Evolutionary conservation across 2,329 filamentous ascomycete species (phyloP).

Genomic region (Triangularia verruculosa): DNA sequence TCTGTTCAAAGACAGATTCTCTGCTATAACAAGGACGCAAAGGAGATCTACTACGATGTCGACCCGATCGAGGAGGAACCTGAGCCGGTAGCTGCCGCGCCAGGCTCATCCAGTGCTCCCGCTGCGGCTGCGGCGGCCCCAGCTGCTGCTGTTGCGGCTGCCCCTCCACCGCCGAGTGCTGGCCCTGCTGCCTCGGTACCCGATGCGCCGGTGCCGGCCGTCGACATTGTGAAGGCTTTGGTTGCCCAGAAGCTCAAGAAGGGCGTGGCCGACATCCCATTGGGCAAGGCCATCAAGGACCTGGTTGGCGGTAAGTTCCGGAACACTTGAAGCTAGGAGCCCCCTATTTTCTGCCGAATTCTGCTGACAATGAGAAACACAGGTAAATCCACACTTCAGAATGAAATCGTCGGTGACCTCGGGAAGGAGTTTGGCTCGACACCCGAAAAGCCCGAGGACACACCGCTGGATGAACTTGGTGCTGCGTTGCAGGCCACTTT

Average conservation of each 20-base stretch:
- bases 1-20: constrained; percentile 96
- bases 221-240: constrained; percentile 84
- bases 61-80: constrained; percentile 92
- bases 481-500: constrained; percentile 98
- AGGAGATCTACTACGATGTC: constrained; percentile 99
- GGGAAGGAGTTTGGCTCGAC: constrained; percentile 98
- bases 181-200: constrained; percentile 84
- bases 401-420: constrained; percentile 95
- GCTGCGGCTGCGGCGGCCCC: constrained; percentile 49
- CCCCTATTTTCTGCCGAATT: constrained; percentile 5
- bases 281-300: constrained; percentile 98
- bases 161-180: constrained; percentile 64
- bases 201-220: constrained; percentile 81
- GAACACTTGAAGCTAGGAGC: neutral
- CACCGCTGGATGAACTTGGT: constrained; percentile 90
- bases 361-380: constrained; percentile 11
- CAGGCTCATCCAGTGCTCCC: constrained; percentile 43
- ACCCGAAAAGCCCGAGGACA: constrained; percentile 97
- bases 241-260: constrained; percentile 99
- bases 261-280: constrained; percentile 77
- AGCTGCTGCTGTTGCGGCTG: constrained; percentile 54
- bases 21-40: constrained; percentile 99
- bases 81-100: constrained; percentile 46
- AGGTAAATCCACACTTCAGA: constrained; percentile 98
- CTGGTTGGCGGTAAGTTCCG: constrained; percentile 80